Evolutionary conservation across 2,329 filamentous ascomycete species (phyloP).

Genomic region (Cadophora sp.): DNA sequence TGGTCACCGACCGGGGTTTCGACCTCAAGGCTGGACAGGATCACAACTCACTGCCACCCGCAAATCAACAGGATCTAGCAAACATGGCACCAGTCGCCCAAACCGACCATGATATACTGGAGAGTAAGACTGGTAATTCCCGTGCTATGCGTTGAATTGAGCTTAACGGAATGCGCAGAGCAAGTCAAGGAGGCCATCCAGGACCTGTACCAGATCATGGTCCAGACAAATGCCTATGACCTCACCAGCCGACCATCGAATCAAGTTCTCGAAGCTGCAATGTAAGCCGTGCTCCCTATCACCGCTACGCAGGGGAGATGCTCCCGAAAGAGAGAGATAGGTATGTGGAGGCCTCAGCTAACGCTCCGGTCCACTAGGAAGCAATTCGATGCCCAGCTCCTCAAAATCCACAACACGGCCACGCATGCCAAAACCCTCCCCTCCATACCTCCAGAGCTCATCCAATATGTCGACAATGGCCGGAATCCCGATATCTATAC

Average conservation of each 20-base stretch:
- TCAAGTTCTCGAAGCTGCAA: slow-evolving; percentile 62
- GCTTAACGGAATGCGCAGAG: slow-evolving; percentile 47
- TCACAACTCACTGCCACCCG: neutral
- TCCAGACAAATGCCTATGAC: slow-evolving; percentile 68
- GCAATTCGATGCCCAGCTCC: slow-evolving; percentile 51
- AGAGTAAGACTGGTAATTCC: slow-evolving; percentile 43
- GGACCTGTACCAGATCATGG: slow-evolving; percentile 68
- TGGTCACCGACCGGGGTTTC: neutral
- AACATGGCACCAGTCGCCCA: slow-evolving; percentile 47
- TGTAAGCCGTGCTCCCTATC: slow-evolving; percentile 47
- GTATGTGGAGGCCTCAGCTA: neutral
- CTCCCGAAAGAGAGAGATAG: neutral
- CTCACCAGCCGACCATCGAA: slow-evolving; percentile 53
- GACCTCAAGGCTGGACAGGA: neutral
- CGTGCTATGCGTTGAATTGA: neutral
- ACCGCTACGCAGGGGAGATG: slow-evolving; percentile 16
- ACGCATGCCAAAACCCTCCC: slow-evolving; percentile 52
- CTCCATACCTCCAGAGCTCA: slow-evolving; percentile 65
- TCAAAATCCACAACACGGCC: slow-evolving; percentile 51
- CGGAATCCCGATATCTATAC: slow-evolving; percentile 79
- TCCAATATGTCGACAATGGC: slow-evolving; percentile 73
- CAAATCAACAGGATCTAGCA: neutral
- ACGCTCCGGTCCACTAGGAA: slow-evolving; percentile 48
- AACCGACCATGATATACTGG: slow-evolving; percentile 47
- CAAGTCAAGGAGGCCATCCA: slow-evolving; percentile 68